A percentile compares a stretch with the other conserved stretches of the same genome.
Evolutionary conservation across 2,329 filamentous ascomycete species (phyloP).

Genomic region (Neonectria faginata): DNA sequence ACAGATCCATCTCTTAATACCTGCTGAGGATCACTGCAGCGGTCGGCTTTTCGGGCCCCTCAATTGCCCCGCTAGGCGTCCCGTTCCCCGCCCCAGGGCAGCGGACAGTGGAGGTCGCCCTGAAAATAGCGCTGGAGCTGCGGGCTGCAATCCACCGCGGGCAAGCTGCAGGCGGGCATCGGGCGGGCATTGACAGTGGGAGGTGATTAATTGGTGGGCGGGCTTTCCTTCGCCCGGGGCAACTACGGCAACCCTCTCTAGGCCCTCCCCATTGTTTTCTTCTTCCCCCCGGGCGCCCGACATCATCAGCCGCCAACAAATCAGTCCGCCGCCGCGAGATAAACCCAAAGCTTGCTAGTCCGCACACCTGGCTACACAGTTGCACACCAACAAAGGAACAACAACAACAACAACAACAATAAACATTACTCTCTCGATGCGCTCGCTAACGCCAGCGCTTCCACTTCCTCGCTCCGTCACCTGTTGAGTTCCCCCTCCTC

Average conservation of each 20-base stretch:
- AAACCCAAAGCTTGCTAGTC: constrained; percentile 24
- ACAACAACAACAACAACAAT: constrained; percentile 29
- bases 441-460: constrained; percentile 32
- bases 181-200: neutral
- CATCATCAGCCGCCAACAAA: constrained; percentile 33
- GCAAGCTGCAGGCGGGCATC: constrained; percentile 8
- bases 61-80: constrained; percentile 17
- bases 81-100: neutral
- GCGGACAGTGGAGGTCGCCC: neutral
- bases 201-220: neutral
- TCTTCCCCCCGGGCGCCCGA: constrained; percentile 27
- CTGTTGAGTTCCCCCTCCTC: constrained; percentile 15
- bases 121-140: neutral
- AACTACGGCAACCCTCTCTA: constrained; percentile 42
- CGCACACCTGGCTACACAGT: constrained; percentile 15
- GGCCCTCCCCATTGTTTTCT: constrained; percentile 32
- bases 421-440: constrained; percentile 38
- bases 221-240: constrained; percentile 31
- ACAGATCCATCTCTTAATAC: neutral
- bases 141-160: constrained; percentile 18
- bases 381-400: constrained; percentile 31
- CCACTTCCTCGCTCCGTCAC: constrained; percentile 30
- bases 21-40: constrained; percentile 9
- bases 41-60: neutral
- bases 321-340: constrained; percentile 27